phyloP scores from a whole-genome alignment of 371 early-diverging fungal species.

The Rhizomucor miehei region DNA sequence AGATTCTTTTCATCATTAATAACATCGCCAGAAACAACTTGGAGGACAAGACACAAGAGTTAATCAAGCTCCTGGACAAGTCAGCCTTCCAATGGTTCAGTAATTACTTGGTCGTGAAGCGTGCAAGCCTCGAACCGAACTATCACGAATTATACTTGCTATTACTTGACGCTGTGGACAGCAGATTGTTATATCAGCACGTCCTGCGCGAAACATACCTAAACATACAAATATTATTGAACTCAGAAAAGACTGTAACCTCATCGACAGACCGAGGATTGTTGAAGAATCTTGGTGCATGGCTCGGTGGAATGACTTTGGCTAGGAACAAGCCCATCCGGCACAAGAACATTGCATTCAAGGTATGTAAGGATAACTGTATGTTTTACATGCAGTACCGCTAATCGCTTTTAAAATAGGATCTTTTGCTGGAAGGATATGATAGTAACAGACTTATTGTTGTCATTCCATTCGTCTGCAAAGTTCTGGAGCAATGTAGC shows the following conservation, averaged over 20 bases:
- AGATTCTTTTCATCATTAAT: slow-evolving; percentile 94
- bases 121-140: slow-evolving; percentile 94
- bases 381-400: background rate
- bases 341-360: slow-evolving; percentile 90
- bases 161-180: slow-evolving; percentile 71
- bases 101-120: slow-evolving; percentile 88
- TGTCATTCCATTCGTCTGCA: slow-evolving; percentile 97
- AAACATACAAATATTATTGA: slow-evolving; percentile 83
- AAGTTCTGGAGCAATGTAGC: slow-evolving; percentile 87
- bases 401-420: slow-evolving; percentile 36
- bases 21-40: slow-evolving; percentile 90
- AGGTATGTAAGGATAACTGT: slow-evolving; percentile 50
- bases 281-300: slow-evolving; percentile 93
- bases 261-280: slow-evolving; percentile 86
- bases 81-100: slow-evolving; percentile 86
- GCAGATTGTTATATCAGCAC: slow-evolving; percentile 58
- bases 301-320: slow-evolving; percentile 96
- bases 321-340: slow-evolving; percentile 90
- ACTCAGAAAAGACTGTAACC: slow-evolving; percentile 89
- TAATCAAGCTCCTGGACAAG: slow-evolving; percentile 68
- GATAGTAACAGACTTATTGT: slow-evolving; percentile 85
- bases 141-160: slow-evolving; percentile 85
- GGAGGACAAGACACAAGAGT: slow-evolving; percentile 76
- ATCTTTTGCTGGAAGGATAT: slow-evolving; percentile 88
- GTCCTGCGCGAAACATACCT: slow-evolving; percentile 87